Conservation (phyloP, 2,329 filamentous ascomycete species). For the Cytospora leucostoma region DNA sequence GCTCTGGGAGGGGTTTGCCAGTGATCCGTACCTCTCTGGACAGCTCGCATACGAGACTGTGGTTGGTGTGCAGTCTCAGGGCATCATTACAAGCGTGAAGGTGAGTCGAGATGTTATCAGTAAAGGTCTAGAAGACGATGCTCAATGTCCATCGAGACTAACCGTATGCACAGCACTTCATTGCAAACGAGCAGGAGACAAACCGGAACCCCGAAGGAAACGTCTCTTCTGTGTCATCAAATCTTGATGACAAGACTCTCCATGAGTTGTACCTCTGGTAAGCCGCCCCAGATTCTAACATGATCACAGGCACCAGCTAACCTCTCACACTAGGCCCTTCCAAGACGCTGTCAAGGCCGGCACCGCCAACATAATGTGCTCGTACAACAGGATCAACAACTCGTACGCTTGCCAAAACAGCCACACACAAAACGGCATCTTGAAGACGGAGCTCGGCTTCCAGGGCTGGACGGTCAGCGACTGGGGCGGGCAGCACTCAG, state of each 20-base stretch:
- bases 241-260: slow-evolving; percentile 48
- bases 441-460: slow-evolving; percentile 61
- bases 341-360: slow-evolving; percentile 63
- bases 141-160: neutral
- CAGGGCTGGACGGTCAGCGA: slow-evolving; percentile 64
- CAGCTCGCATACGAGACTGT: slow-evolving; percentile 52
- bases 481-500: slow-evolving; percentile 66
- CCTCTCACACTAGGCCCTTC: slow-evolving; percentile 29
- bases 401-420: slow-evolving; percentile 70
- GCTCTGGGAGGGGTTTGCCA: slow-evolving; percentile 51
- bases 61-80: slow-evolving; percentile 65
- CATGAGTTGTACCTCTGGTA: slow-evolving; percentile 53
- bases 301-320: neutral
- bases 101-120: slow-evolving; percentile 31
- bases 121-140: neutral
- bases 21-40: slow-evolving; percentile 59
- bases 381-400: slow-evolving; percentile 70
- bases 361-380: slow-evolving; percentile 58
- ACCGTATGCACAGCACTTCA: slow-evolving; percentile 59
- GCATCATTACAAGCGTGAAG: slow-evolving; percentile 65
- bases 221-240: slow-evolving; percentile 45
- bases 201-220: slow-evolving; percentile 62
- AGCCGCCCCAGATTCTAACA: neutral
- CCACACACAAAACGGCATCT: slow-evolving; percentile 62
- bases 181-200: slow-evolving; percentile 51